Base-by-base conservation (phyloP, 1,139 yeast genomes). In the Geotrichum histeridarum region DNA sequence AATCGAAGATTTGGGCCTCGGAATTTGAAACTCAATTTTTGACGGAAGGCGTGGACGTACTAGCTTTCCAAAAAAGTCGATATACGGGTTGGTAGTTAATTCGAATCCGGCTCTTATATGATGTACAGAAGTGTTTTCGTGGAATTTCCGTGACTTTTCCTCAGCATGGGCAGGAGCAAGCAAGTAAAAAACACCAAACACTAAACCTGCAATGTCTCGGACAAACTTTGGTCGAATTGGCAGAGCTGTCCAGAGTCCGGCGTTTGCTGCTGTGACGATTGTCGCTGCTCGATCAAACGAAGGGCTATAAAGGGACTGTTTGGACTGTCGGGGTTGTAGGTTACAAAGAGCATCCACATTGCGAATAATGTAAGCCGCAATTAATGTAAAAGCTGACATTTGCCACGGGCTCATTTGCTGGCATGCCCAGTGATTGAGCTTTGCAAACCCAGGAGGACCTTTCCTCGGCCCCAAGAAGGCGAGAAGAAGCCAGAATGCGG, bases 241-340 rank as follows among this genome's bases (percentile, higher is more conserved):
- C 42, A 56, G 42, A 12, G 61, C 61, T n/a, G 61, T 59, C 61
- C 61, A 57, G 38, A 50, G 57, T 5, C 61, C 61, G 12, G 61
- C 61, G 35, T 55, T 59, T 8, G 42, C 50, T 9, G 61, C 61
- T 8, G 60, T 59, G 43, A 59, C 55, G 27, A 57, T 44, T 15
- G 36, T 32, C 6, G 46, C 57, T 14, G 60, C 60, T 15, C 58
- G 53, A n/a, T 57, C 59, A 45, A 58, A 59, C 30, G 51, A 36
- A 3, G 53, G 54, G 12, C 56, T 54, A 46, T 59, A 59, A 32
- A 57, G 51, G 36, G 55, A 49, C 35, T 59, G 59, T 12, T 50
- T 46, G 12, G 60, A 54, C 9, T 44, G 53, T 33, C 55, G 53
- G 4, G 61, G 61, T 6, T 57, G 56, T 9, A 59, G 53, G 30